Base-by-base conservation (phyloP, 192 early-diverging fungal genomes). In the Chytriomyces confervae region DNA sequence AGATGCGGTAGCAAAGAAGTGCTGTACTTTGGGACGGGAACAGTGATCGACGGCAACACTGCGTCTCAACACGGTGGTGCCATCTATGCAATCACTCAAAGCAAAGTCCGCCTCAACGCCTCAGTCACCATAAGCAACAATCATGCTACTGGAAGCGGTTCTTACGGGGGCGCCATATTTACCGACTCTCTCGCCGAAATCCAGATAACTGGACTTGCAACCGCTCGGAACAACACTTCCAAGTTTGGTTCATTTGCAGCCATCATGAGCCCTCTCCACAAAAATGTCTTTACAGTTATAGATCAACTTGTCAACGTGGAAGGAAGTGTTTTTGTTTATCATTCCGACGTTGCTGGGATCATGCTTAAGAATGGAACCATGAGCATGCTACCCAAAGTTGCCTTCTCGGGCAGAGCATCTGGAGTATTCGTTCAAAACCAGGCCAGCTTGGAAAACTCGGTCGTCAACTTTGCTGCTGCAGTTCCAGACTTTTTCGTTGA, bases 11-110 rank as follows among this genome's bases (percentile, higher is more conserved):
- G 66, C 6, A 46, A n/a, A 68, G 66, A 68, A 16, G 13, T 3
- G 9, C 43, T 46, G 7, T 10, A 16, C 8, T 43, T 68, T 47
- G 27, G 16, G 11, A 11, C 8, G 2, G 44, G 44, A 20, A 46
- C 29, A 2, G 11, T 18, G 13, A 16, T 68, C 46, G 16, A n/a
- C 1, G 47, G 47, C 66, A 68, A 68, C 44, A 23, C 16, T 18
- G 66, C 66, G 23, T 16, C 66, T n/a, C 36, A n/a, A 47, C 36
- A 64, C 36, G 66, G 66, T 10, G 66, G 66, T 68, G 66, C 66
- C 3, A 18, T 68, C 8, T 47, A n/a, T 68, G 66, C 36, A 43
- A 46, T 46, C 11, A 7, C 11, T 16, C 18, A 16, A n/a, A 16
- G 43, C 45, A 18, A 27, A 45, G 66, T 44, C 23, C 11, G 3